Conservation (phyloP, 1,284 basidiomycete genomes). For the Ceratobasidium sp. region DNA sequence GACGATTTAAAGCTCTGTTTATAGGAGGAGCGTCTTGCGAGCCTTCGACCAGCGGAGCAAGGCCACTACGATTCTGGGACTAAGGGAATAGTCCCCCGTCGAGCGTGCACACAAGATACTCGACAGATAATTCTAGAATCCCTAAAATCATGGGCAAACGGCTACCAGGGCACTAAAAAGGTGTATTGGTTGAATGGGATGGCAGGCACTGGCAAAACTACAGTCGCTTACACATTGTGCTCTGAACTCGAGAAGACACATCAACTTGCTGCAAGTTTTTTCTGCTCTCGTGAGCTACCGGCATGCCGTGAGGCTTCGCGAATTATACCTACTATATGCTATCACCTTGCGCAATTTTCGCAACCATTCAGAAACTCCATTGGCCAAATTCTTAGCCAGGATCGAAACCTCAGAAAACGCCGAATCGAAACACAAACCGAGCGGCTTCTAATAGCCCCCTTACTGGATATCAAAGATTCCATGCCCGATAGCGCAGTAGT, state of each 20-base stretch:
- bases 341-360: slow-evolving; percentile 5
- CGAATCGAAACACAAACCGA: neutral
- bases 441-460: neutral
- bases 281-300: neutral
- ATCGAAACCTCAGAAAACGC: neutral
- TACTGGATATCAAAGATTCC: neutral
- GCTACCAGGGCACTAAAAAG: neutral
- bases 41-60: neutral
- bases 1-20: neutral
- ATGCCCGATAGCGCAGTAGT: neutral
- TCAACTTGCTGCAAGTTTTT: slow-evolving; percentile 6
- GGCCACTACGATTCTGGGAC: neutral
- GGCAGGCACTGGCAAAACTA: too few relatives aligned
- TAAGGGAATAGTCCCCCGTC: neutral
- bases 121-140: slow-evolving; percentile 12
- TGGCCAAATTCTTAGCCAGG: neutral
- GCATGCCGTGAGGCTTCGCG: neutral
- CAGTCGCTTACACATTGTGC: neutral
- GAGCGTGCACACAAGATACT: neutral
- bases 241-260: neutral
- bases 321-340: neutral
- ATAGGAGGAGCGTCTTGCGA: slow-evolving; percentile 2
- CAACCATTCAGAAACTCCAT: neutral
- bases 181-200: too few relatives aligned
- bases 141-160: slow-evolving; percentile 23